These are phyloP conservation scores for Tolypocladium guangdongense DNA, from an alignment of 2,329 filamentous ascomycete species.

Conservation along the genomic window DNA sequence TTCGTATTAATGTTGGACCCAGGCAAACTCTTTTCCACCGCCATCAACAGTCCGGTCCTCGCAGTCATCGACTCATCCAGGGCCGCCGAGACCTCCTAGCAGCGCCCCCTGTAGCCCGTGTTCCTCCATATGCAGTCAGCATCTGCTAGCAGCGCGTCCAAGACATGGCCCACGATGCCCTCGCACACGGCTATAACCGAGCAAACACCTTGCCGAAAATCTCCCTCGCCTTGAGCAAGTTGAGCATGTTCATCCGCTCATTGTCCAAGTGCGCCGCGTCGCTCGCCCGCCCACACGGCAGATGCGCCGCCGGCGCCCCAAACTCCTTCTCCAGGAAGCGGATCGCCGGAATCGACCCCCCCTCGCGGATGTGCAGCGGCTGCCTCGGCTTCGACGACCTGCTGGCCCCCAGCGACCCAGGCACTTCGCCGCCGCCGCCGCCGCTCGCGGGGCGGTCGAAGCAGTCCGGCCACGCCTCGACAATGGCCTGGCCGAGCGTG, in stretches of 20 bases:
- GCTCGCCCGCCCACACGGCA: constrained; percentile 90
- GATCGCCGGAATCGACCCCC: constrained; percentile 89
- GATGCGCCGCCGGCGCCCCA: constrained; percentile 75
- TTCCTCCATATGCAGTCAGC: too few relatives aligned
- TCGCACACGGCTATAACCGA: constrained; percentile 35
- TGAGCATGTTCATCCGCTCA: constrained; percentile 78
- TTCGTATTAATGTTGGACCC: too few relatives aligned
- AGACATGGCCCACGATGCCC: too few relatives aligned
- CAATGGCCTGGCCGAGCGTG: constrained; percentile 75
- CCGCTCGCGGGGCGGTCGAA: constrained; percentile 18
- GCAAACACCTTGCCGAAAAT: constrained; percentile 83
- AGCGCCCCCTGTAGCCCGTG: too few relatives aligned
- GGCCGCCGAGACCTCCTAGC: too few relatives aligned
- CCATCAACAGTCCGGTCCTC: too few relatives aligned
- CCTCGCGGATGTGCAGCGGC: constrained; percentile 89
- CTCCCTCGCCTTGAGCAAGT: constrained; percentile 81
- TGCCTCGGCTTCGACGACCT: constrained; percentile 32
- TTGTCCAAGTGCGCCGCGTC: constrained; percentile 93
- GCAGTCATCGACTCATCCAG: too few relatives aligned
- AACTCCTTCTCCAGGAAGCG: constrained; percentile 93
- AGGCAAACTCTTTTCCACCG: too few relatives aligned
- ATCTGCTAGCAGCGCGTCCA: too few relatives aligned
- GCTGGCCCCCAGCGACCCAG: neutral
- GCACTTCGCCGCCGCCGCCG: neutral
- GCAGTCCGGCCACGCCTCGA: constrained; percentile 67